A percentile compares a stretch with the other conserved stretches of the same genome.
Evolutionary conservation across 108 stramenopile species (phyloP).

Genomic region (Mediolabrus comicus): DNA sequence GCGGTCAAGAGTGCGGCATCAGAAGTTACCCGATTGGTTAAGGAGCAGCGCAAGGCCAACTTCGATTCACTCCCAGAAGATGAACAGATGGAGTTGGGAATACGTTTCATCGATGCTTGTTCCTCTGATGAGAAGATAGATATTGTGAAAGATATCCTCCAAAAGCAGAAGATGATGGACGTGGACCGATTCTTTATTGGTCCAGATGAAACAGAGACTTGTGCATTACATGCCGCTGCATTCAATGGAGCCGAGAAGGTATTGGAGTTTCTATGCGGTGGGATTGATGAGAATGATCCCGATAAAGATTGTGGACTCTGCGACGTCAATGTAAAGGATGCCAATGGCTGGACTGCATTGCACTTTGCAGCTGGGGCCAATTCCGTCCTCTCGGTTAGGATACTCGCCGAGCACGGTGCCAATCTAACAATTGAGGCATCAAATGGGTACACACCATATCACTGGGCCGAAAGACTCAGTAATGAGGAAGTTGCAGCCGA

Average conservation of each 20-base stretch:
- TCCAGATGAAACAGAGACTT: conserved; percentile 72
- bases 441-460: conserved; percentile 80
- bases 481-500: conserved; percentile 63
- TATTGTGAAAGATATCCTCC: conserved; percentile 62
- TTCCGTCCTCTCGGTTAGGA: not conserved
- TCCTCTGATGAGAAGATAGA: conserved; percentile 59
- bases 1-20: conserved; percentile 53
- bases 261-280: conserved; percentile 61
- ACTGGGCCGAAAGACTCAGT: conserved; percentile 75
- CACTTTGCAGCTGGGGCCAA: conserved; percentile 67
- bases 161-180: conserved; percentile 49
- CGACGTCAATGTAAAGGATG: conserved; percentile 58
- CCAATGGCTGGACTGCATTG: conserved; percentile 72
- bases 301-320: conserved; percentile 66
- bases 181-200: conserved; percentile 72
- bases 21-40: conserved; percentile 40
- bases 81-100: conserved; percentile 46
- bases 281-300: conserved; percentile 53
- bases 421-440: conserved; percentile 66
- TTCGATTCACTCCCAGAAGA: conserved; percentile 49
- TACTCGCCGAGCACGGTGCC: conserved; percentile 54
- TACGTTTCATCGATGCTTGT: conserved; percentile 70
- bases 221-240: conserved; percentile 77
- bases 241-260: conserved; percentile 67
- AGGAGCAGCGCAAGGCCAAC: conserved; percentile 42